Conservation (phyloP, 257 asterid genomes). For the Paulownia fortunei region DNA sequence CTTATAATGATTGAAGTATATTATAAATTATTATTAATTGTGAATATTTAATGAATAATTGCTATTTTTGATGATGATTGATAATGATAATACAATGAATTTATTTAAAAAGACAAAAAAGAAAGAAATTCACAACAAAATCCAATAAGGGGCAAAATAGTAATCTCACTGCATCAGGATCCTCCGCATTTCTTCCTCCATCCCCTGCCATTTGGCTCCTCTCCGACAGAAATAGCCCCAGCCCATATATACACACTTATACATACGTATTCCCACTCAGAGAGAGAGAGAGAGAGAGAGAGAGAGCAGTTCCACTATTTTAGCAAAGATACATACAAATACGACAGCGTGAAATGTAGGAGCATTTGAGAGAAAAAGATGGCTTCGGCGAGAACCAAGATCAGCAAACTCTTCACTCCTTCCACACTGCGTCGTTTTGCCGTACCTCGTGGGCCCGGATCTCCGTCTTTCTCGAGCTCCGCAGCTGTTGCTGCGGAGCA, state of each 20-base stretch:
- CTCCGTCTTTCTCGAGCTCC: slow-evolving; percentile 47
- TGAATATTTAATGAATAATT: too few species aligned
- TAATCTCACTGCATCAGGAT: neutral
- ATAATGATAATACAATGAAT: too few species aligned
- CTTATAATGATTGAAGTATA: too few species aligned
- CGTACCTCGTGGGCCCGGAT: slow-evolving; percentile 32
- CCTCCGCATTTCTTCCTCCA: neutral
- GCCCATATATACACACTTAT: neutral
- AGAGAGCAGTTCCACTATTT: slow-evolving; percentile 3
- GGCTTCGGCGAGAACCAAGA: slow-evolving; percentile 42
- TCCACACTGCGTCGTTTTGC: slow-evolving; percentile 28
- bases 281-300: slow-evolving; percentile 22
- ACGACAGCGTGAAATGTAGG: slow-evolving; percentile 31
- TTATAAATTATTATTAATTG: too few species aligned
- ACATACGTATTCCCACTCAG: neutral
- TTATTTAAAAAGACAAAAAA: neutral
- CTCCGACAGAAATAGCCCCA: neutral
- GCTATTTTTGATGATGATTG: too few species aligned
- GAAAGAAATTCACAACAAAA: neutral
- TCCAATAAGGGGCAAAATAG: neutral
- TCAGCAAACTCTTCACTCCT: slow-evolving; percentile 36
- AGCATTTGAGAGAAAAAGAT: slow-evolving; percentile 11
- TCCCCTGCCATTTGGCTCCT: slow-evolving; percentile 23
- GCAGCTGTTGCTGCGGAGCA: slow-evolving; percentile 40
- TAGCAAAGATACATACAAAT: neutral